A percentile compares a stretch with the other conserved stretches of the same genome.
phyloP scores from a whole-genome alignment of 139 green algal genomes.

The Ettlia oleoabundans region DNA sequence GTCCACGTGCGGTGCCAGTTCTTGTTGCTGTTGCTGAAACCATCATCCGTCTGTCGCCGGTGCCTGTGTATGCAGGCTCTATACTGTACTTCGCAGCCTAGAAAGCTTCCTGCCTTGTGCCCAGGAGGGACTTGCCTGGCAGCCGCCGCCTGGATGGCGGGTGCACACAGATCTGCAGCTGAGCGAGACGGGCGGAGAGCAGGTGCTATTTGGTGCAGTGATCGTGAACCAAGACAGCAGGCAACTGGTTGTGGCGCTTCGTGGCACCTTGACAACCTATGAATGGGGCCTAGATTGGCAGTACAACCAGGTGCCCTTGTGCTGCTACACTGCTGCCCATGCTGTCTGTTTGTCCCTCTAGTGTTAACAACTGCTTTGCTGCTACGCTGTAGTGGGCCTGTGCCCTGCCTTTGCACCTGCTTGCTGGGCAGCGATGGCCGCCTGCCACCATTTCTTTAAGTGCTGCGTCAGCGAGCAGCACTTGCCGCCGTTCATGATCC shows the following conservation, averaged over 20 bases:
- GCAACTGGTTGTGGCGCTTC: neutral
- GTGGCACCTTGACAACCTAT: neutral
- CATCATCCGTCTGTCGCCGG: neutral
- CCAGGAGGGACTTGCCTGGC: neutral
- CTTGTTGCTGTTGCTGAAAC: too few relatives aligned
- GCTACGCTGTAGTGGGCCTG: too few relatives aligned
- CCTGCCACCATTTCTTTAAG: too few relatives aligned
- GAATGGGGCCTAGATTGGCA: constrained; percentile 17
- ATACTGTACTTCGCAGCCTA: neutral
- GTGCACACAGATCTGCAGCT: neutral
- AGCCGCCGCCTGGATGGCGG: neutral
- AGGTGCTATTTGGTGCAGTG: neutral
- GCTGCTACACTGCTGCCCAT: neutral
- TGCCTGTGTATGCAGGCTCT: neutral
- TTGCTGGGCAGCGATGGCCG: too few relatives aligned
- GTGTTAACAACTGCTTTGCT: too few relatives aligned
- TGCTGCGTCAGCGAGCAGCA: too few relatives aligned
- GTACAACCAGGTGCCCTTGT: constrained; percentile 1
- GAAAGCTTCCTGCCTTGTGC: neutral
- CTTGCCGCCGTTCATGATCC: too few relatives aligned
- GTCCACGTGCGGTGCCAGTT: too few relatives aligned
- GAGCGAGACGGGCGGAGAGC: neutral
- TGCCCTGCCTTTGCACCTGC: too few relatives aligned
- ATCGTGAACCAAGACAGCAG: neutral
- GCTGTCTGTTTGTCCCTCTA: too few relatives aligned